Evolutionary conservation across 2,329 filamentous ascomycete genomes (phyloP), one percentile per base, ranked within the genome.

Genomic region (Chaetomium sp.): DNA sequence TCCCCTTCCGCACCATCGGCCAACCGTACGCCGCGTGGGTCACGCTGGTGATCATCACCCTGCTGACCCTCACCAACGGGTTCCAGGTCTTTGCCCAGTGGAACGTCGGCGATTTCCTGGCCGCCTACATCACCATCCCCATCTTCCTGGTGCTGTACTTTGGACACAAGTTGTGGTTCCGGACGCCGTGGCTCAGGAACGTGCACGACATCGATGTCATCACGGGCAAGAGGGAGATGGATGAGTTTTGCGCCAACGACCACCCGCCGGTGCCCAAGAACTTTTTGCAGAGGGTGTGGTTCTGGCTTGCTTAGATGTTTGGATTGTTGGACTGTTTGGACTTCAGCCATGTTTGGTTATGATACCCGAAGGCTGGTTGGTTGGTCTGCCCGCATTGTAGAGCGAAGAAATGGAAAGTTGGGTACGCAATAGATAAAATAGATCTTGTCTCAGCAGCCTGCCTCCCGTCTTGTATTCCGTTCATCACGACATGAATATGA

Each of bases 71-170:
- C 3, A 88, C 91, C 70, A 92, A 92, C 71, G 91, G 90, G 1
- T 94, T 93, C 76, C 84, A 87, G 42, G 84, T 90, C 16, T 93
- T 94, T 74, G 89, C 89, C 8, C 80, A 87, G 31, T 94, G 87
- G 84, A 83, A 80, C 19, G 83, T 82, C 0, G 79, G 82, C 5
- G 81, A 81, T 70, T 95, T 95, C 71, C 65, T 89, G n/a, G 84
- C 85, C 0, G 82, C 77, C 71, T 92, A 88, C 71, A 80, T 90
- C 71, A 89, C 81, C 10, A 78, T 89, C 0, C 87, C 81, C 54
- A 84, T 82, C 69, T 90, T 90, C 74, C 68, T 87, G 1, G 75
- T 79, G 0, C 78, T 90, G 0, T 90, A 89, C 71, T 7, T 85
- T 13, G 85, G 81, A 2, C 88, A 90, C 78, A 88, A 88, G 78